A percentile compares a stretch with the other conserved stretches of the same genome.
Conservation (phyloP, 2,329 filamentous ascomycete genomes). For the Colletotrichum tropicicola region DNA sequence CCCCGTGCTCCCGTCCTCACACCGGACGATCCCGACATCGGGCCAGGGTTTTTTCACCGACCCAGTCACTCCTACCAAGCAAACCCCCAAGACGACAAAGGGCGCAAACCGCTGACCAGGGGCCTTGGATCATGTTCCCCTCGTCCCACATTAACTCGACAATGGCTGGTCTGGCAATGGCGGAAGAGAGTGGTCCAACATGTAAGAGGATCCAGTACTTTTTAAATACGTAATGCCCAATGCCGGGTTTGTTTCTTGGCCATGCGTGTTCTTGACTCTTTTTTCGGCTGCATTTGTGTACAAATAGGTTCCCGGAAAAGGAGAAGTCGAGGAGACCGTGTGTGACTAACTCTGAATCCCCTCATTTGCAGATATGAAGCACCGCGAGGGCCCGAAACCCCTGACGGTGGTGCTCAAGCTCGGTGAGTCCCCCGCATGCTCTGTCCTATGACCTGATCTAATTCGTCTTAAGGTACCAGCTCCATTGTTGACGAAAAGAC, state of each 20-base stretch:
- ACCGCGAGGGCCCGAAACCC: constrained; percentile 58
- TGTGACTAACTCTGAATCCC: constrained; percentile 21
- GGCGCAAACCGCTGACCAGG: constrained; percentile 21
- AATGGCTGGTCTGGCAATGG: constrained; percentile 29
- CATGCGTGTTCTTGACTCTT: background rate
- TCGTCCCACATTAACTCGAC: constrained; percentile 27
- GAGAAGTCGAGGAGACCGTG: too few relatives aligned
- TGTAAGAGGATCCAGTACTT: constrained; percentile 31
- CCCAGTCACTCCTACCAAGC: constrained; percentile 10
- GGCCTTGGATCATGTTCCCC: constrained; percentile 11
- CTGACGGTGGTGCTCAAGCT: constrained; percentile 88
- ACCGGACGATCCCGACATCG: constrained; percentile 31
- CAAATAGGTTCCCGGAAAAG: too few relatives aligned
- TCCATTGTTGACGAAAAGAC: constrained; percentile 98
- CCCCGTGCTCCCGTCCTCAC: constrained; percentile 18
- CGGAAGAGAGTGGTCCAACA: constrained; percentile 28
- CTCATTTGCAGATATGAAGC: constrained; percentile 65
- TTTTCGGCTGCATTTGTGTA: background rate
- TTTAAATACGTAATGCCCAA: constrained; percentile 22
- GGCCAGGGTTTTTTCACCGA: constrained; percentile 21
- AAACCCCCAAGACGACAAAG: constrained; percentile 16
- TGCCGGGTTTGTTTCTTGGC: background rate
- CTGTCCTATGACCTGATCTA: background rate
- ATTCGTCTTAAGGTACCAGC: constrained; percentile 78
- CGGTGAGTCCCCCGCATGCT: constrained; percentile 69